Conservation (phyloP, 2,329 filamentous ascomycete genomes). For the Daldinia sp. region DNA sequence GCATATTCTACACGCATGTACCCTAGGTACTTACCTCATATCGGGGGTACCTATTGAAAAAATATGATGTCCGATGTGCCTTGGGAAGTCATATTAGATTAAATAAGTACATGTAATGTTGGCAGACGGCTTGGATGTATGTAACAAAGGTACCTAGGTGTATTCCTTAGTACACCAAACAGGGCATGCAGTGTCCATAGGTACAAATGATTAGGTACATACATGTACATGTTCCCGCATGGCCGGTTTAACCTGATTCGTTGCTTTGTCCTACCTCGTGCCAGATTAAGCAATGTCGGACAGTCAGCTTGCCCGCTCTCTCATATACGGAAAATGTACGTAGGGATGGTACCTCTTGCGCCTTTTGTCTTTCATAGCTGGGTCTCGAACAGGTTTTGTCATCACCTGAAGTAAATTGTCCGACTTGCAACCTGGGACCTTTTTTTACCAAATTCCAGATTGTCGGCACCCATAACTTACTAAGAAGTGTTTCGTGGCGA, state of each 20-base stretch:
- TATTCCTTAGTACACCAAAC: no score
- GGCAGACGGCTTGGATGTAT: background rate
- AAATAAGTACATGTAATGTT: no score
- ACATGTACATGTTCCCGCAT: conserved; percentile 8
- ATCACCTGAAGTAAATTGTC: conserved; percentile 26
- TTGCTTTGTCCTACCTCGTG: conserved; percentile 37
- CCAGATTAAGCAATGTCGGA: conserved; percentile 36
- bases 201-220: background rate
- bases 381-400: conserved; percentile 33
- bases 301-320: conserved; percentile 11
- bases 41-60: no score
- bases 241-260: conserved; percentile 30
- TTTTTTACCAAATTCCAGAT: conserved; percentile 28
- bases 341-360: background rate
- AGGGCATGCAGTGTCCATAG: background rate
- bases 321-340: background rate
- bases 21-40: background rate
- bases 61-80: no score
- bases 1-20: no score
- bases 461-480: conserved; percentile 9
- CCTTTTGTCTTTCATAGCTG: background rate
- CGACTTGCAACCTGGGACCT: conserved; percentile 2
- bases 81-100: no score
- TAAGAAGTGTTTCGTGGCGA: conserved; percentile 3
- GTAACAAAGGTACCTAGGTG: no score